Percentiles rank a stretch among this genome's conserved stretches.
phyloP scores from a whole-genome alignment of 2,329 filamentous ascomycete species.

The Stachybotrys echinatus region DNA sequence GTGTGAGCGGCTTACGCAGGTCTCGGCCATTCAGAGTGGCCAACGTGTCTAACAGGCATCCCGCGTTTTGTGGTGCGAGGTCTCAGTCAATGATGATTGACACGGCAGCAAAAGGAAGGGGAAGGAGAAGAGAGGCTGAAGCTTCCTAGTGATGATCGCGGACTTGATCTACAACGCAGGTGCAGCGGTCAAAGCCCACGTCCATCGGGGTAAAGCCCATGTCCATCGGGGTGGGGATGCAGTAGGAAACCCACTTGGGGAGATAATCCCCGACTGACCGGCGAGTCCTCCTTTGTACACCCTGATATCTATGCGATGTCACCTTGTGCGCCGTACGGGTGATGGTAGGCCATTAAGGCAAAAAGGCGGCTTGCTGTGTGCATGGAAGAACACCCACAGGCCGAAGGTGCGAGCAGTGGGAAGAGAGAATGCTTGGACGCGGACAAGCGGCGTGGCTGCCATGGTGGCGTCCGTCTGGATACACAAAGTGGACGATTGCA shows the following conservation, averaged over 20 bases:
- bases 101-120: background rate
- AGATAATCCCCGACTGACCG: background rate
- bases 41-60: background rate
- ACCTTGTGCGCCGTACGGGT: background rate
- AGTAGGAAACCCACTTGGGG: background rate
- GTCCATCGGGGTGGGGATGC: background rate
- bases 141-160: background rate
- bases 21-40: background rate
- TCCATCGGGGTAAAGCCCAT: no score
- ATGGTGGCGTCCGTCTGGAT: slow-evolving; percentile 7
- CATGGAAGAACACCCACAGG: no score
- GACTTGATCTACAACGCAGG: background rate
- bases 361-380: no score
- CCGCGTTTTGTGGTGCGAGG: background rate
- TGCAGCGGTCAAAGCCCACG: no score
- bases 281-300: no score
- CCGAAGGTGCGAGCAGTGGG: no score
- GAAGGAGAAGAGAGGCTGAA: background rate
- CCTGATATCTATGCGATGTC: no score
- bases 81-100: background rate
- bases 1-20: no score
- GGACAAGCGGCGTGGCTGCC: slow-evolving; percentile 8
- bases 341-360: background rate
- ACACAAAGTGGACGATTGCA: no score
- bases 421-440: no score